Evolutionary conservation across 306 rosid genomes (phyloP), one percentile per base, ranked within the genome.

Genomic region (Vicia faba): DNA sequence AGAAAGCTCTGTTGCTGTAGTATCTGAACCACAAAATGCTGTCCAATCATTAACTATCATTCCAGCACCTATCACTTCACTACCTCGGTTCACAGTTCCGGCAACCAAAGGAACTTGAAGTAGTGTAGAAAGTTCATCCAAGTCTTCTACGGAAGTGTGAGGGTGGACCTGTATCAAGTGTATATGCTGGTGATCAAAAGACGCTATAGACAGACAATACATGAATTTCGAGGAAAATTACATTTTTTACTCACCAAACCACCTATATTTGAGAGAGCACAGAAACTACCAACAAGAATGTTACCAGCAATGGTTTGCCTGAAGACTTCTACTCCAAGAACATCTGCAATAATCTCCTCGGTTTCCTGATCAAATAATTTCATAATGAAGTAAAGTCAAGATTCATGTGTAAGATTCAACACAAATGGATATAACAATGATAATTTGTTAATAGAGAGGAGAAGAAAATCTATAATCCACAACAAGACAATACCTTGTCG

Each of bases 71-170:
- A 93, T 84, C 29, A 89, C 98, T 58, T 86, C 97, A 59, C 98
- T 88, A 0, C 98, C 98, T 28, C 96, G 84, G 75, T 93, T 93
- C 75, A 89, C 95, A 0, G 95, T 84, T 54, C 97, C 98, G 1
- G 98, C 97, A 2, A 86, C 96, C 76, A 93, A 71, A 26, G 98
- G 98, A 56, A 93, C 88, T 83, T 93, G 98, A 73, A 93, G 97
- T 58, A 93, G 97, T 0, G 97, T 93, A 0, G 98, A 90, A 35
- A 93, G 95, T 68, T 93, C 98, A 46, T 89, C 91, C 84, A 93
- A 60, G 76, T 93, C 98, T 75, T 93, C 96, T 19, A 89, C 73
- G 11, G 97, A 93, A 2, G 97, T 93, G 73, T 88, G 96, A 8
- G 98, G 98, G 71, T 93, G 98, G 44, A 93, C 96, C 96, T 92